Base-by-base conservation (phyloP, 2,329 filamentous ascomycete genomes). In the Fusarium sp. region DNA sequence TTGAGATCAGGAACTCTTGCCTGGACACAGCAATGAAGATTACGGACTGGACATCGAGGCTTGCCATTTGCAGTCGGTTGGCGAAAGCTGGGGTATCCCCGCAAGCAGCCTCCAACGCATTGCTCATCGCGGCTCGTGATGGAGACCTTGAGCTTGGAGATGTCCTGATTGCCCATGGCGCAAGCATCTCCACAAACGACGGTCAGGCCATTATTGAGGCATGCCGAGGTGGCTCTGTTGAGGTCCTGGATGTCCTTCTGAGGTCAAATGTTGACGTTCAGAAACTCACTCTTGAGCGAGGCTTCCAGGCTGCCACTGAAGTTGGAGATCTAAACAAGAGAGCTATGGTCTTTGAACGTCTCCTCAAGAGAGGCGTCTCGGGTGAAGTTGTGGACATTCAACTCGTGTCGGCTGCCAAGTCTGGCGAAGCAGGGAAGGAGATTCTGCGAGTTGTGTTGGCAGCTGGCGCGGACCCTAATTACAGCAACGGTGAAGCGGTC, bases 201-300 rank as follows among this genome's bases (percentile, higher is more conserved):
- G 88, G 88, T 6, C 86, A 89, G 65, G 87, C 88, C 3, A 83
- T 91, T 10, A 82, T 90, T 1, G 86, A 89, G 71, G 88, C 89
- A 1, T 89, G 88, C 35, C 84, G 86, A 3, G 85, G 86, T 0
- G 89, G 89, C 0, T 85, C 86, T 0, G 79, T 84, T 0, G 85
- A 86, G 5, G 85, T 91, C 6, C 77, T 91, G 4, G 79, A 83
- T 40, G 86, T 90, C 78, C 80, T 91, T 1, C 79, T 91, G 1
- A 83, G 81, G 27, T 83, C 85, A 2, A 82, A 84, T 27, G 79
- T 76, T 0, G 77, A 84, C 5, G 78, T 85, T 0, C 83, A 82
- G 13, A 84, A 84, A 57, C 77, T 79, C 8, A 88, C 85, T 0
- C 78, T 91, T 5, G 83, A 86, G 33, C 84, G 84, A 42, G 88